Evolutionary conservation across 1,284 basidiomycete species (phyloP).

Genomic region (Papiliotrema flavescens): DNA sequence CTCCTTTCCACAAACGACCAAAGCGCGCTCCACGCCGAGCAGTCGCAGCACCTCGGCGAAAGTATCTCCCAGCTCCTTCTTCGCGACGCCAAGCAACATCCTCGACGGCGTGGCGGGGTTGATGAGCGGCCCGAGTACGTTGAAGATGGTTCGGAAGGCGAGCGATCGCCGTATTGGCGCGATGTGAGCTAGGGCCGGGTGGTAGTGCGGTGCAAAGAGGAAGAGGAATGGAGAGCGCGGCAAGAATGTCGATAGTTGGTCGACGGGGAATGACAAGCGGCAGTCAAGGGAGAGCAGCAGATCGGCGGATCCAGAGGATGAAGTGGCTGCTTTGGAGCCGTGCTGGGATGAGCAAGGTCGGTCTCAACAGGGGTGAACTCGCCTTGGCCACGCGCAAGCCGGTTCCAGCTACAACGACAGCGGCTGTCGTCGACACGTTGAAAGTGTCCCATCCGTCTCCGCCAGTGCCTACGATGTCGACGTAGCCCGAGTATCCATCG

Average conservation of each 20-base stretch:
- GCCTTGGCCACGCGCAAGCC: conserved; percentile 93
- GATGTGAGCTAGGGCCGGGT: conserved; percentile 78
- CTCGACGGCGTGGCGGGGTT: conserved; percentile 82
- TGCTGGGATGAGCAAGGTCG: conserved; percentile 57
- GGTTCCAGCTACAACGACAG: conserved; percentile 88
- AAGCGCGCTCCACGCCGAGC: conserved; percentile 67
- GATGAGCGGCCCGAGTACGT: conserved; percentile 89
- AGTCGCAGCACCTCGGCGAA: conserved; percentile 71
- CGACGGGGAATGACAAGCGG: conserved; percentile 65
- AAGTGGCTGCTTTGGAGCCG: conserved; percentile 89
- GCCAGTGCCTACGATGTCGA: conserved; percentile 72
- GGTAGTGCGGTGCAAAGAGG: conserved; percentile 90
- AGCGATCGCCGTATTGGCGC: conserved; percentile 81
- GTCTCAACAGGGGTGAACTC: conserved; percentile 18
- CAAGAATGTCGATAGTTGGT: conserved; percentile 57
- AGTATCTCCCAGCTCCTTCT: conserved; percentile 73
- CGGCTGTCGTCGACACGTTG: conserved; percentile 95
- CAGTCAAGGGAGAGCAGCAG: conserved; percentile 83
- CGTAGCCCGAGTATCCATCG: conserved; percentile 45
- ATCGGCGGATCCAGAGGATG: conserved; percentile 91
- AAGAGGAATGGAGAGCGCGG: conserved; percentile 73
- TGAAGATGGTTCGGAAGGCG: conserved; percentile 97
- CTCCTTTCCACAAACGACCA: conserved; percentile 93
- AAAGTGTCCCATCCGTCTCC: conserved; percentile 96
- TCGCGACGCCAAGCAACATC: conserved; percentile 88